Evolutionary conservation across 1,284 basidiomycete genomes (phyloP).

Genomic region (Naganishia liquefaciens): DNA sequence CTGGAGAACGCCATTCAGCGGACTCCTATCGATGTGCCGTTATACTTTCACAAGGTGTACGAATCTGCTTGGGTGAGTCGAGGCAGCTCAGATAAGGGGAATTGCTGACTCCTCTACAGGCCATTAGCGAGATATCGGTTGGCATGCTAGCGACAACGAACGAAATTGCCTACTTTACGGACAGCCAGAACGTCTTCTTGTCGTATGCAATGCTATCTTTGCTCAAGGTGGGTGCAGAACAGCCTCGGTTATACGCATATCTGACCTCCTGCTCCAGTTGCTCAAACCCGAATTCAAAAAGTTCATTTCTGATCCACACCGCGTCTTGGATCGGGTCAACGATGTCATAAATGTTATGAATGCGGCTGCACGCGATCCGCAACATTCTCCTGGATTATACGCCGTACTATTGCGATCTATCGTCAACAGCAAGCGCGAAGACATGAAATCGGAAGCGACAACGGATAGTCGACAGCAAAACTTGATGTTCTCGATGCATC

Average conservation of each 20-base stretch:
- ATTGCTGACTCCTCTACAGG: neutral
- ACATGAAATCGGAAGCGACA: conserved; percentile 21
- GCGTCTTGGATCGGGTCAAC: conserved; percentile 53
- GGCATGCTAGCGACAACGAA: conserved; percentile 56
- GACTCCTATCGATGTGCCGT: conserved; percentile 57
- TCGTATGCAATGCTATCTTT: conserved; percentile 75
- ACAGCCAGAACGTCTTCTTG: conserved; percentile 87
- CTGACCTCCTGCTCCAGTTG: conserved; percentile 58
- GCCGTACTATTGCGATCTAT: conserved; percentile 27
- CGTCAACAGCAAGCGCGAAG: conserved; percentile 28
- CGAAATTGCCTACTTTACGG: conserved; percentile 79
- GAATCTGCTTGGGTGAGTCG: conserved; percentile 61
- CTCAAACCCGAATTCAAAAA: conserved; percentile 76
- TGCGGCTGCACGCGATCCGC: conserved; percentile 18
- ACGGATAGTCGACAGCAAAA: neutral
- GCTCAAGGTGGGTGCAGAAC: conserved; percentile 66
- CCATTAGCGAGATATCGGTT: conserved; percentile 24
- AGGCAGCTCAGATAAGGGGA: too few species aligned
- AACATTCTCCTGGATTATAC: conserved; percentile 27
- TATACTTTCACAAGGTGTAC: conserved; percentile 58
- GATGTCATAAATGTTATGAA: conserved; percentile 26
- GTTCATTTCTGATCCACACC: conserved; percentile 71
- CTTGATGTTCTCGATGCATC: conserved; percentile 24
- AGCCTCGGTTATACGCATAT: conserved; percentile 9
- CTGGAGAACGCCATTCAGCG: conserved; percentile 87